phyloP scores from a whole-genome alignment of 495 filamentous ascomycete species.

The Penicillium cinerascens region DNA sequence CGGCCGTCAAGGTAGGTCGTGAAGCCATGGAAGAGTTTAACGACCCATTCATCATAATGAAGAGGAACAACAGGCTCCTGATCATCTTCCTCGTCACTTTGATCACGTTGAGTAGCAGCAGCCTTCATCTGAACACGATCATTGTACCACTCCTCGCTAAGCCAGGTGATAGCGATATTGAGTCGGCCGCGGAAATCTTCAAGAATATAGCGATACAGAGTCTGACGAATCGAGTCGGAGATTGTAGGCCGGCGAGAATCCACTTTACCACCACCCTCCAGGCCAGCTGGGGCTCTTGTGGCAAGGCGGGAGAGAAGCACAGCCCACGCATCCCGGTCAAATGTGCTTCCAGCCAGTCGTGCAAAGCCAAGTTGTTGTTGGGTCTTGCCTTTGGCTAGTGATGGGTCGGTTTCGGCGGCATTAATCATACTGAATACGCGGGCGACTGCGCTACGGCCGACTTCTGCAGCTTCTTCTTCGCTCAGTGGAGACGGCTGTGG shows the following conservation, averaged over 20 bases:
- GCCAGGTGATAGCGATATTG: constrained; percentile 82
- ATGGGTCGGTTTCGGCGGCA: constrained; percentile 61
- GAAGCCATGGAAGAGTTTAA: constrained; percentile 81
- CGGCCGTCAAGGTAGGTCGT: constrained; percentile 79
- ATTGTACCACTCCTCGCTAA: constrained; percentile 98
- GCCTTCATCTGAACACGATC: constrained; percentile 62
- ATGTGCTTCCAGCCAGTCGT: constrained; percentile 76
- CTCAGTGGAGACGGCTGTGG: constrained; percentile 72
- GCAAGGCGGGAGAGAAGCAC: constrained; percentile 82
- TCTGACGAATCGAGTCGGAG: constrained; percentile 69
- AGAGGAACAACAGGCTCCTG: constrained; percentile 31
- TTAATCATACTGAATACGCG: constrained; percentile 76
- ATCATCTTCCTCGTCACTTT: constrained; percentile 39
- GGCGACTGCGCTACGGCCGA: constrained; percentile 64
- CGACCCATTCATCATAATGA: constrained; percentile 77
- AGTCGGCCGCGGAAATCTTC: constrained; percentile 88
- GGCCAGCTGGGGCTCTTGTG: constrained; percentile 68
- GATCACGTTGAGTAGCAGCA: constrained; percentile 33
- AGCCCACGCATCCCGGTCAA: constrained; percentile 88
- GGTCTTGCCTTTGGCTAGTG: constrained; percentile 40
- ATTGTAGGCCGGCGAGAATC: constrained; percentile 38
- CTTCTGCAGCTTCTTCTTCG: constrained; percentile 60
- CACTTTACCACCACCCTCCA: constrained; percentile 51
- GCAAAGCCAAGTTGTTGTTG: constrained; percentile 61
- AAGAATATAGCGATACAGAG: constrained; percentile 75